These are phyloP conservation scores for Penicillium paradoxum DNA, from an alignment of 495 filamentous ascomycete species.

Conservation along the genomic window DNA sequence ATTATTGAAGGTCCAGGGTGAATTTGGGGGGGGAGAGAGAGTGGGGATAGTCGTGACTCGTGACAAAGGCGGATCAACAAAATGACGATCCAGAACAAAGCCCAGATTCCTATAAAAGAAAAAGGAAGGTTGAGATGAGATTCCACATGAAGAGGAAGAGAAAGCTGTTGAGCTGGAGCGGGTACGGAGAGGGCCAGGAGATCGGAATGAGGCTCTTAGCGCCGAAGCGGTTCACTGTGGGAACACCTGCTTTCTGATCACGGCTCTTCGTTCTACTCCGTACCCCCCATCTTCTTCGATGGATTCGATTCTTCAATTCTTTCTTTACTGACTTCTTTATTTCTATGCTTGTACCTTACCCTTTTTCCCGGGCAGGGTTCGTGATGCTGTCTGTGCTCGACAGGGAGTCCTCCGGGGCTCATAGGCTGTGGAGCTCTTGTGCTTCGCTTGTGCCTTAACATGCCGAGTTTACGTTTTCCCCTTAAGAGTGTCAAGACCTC, in stretches of 20 bases:
- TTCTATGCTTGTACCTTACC: background rate
- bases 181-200: background rate
- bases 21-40: slow-evolving; percentile 3
- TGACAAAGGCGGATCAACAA: slow-evolving; percentile 7
- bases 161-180: background rate
- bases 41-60: slow-evolving; percentile 7
- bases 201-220: slow-evolving; percentile 1
- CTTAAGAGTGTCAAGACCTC: no score
- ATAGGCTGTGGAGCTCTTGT: background rate
- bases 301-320: background rate
- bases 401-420: background rate
- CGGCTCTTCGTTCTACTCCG: background rate
- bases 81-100: slow-evolving; percentile 6
- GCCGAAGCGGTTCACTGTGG: background rate
- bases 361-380: slow-evolving; percentile 20
- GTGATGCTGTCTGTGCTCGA: slow-evolving; percentile 30
- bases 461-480: no score
- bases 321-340: background rate
- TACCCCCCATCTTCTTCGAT: background rate
- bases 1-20: slow-evolving; percentile 2
- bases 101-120: background rate
- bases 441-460: no score
- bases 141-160: background rate
- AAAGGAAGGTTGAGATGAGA: background rate
- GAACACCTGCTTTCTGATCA: background rate